Conservation (phyloP, 1,284 basidiomycete genomes). For the Melampsora allii-populina region DNA sequence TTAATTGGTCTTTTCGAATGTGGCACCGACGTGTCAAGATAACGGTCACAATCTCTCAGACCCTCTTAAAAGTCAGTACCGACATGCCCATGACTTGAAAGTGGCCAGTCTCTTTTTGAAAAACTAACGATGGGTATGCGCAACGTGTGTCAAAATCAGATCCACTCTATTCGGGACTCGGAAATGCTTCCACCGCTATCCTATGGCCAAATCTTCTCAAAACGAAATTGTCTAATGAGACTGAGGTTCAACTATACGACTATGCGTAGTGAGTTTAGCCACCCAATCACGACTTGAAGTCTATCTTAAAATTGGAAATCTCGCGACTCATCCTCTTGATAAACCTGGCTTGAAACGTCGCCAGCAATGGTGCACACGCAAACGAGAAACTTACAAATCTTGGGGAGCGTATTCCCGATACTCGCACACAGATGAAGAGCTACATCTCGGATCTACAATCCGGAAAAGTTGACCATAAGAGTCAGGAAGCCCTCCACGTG, state of each 20-base stretch:
- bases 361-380: constrained; percentile 26
- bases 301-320: not conserved
- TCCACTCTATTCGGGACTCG: too few species aligned
- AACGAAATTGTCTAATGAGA: constrained; percentile 7
- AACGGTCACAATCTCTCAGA: too few species aligned
- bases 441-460: constrained; percentile 30
- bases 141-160: too few species aligned
- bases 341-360: not conserved
- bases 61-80: too few species aligned
- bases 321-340: not conserved
- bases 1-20: too few species aligned
- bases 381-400: constrained; percentile 6
- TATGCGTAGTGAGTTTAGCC: constrained; percentile 21
- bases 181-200: too few species aligned
- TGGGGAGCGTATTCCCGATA: constrained; percentile 17
- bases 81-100: too few species aligned
- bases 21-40: too few species aligned
- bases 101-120: too few species aligned
- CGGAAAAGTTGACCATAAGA: not conserved
- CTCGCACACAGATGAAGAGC: constrained; percentile 20
- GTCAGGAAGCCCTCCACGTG: constrained; percentile 11
- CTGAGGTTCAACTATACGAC: constrained; percentile 15
- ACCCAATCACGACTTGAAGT: not conserved
- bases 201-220: too few species aligned
- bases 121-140: too few species aligned